Percentiles rank a stretch among this genome's conserved stretches.
phyloP scores from a whole-genome alignment of 2,329 filamentous ascomycete species.

The Diaporthe destruens region DNA sequence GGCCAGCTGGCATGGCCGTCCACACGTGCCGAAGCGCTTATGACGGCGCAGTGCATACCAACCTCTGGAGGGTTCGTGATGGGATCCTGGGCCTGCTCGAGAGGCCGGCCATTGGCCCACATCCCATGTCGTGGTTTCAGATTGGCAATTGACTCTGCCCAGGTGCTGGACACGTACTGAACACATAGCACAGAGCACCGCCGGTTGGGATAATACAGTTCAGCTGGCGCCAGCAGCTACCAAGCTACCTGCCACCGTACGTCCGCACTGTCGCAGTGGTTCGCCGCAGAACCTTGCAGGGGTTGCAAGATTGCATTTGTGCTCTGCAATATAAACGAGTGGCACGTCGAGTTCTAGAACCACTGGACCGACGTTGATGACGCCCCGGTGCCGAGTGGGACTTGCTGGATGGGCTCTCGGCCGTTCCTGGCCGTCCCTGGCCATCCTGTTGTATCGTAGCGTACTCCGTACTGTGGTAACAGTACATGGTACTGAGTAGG shows the following conservation, averaged over 20 bases:
- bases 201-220: background rate
- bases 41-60: background rate
- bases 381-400: conserved; percentile 9
- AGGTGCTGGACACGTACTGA: background rate
- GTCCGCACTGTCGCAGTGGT: background rate
- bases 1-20: background rate
- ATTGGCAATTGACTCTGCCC: conserved; percentile 24
- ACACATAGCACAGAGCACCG: background rate
- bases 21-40: conserved; percentile 18
- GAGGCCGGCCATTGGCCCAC: background rate
- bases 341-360: conserved; percentile 30
- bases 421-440: no score
- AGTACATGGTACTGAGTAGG: no score
- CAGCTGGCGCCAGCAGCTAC: conserved; percentile 23
- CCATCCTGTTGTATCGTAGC: no score
- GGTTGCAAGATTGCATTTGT: conserved; percentile 30
- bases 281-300: conserved; percentile 12
- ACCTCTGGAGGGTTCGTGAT: conserved; percentile 8
- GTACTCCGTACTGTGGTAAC: no score
- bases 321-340: conserved; percentile 17
- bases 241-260: background rate
- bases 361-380: conserved; percentile 13
- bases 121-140: conserved; percentile 27
- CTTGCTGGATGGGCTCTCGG: background rate
- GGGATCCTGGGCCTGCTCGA: background rate